phyloP scores from a whole-genome alignment of 2,329 filamentous ascomycete species.

The Fusarium subtropicale region DNA sequence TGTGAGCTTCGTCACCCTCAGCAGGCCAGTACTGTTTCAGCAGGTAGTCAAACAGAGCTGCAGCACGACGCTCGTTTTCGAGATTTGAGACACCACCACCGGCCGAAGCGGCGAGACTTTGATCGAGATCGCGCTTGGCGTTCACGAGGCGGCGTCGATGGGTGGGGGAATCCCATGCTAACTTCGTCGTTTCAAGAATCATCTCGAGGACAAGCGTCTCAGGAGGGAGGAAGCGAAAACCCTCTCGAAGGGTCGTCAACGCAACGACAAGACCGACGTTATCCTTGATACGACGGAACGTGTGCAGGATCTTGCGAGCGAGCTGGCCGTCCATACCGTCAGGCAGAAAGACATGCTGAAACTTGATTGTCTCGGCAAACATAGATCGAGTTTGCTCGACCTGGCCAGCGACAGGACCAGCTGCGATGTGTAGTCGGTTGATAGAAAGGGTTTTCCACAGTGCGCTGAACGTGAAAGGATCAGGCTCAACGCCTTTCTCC shows the following conservation, averaged over 20 bases:
- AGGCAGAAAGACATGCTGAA: conserved; percentile 58
- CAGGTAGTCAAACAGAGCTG: conserved; percentile 58
- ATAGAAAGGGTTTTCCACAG: conserved; percentile 71
- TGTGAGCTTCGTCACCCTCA: conserved; percentile 40
- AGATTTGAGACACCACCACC: conserved; percentile 51
- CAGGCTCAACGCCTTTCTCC: conserved; percentile 65
- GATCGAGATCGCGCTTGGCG: conserved; percentile 58
- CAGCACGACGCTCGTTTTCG: conserved; percentile 51
- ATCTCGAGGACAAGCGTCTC: conserved; percentile 62
- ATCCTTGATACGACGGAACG: conserved; percentile 61
- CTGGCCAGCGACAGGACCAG: conserved; percentile 49
- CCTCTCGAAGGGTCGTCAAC: conserved; percentile 56
- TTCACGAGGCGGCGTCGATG: conserved; percentile 57
- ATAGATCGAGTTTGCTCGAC: conserved; percentile 54
- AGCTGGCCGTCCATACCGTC: conserved; percentile 60
- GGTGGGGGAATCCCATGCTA: conserved; percentile 56
- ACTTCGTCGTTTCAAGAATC: conserved; percentile 57
- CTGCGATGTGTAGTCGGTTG: conserved; percentile 58
- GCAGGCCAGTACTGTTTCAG: conserved; percentile 54
- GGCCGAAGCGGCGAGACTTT: conserved; percentile 49
- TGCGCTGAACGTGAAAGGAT: conserved; percentile 75
- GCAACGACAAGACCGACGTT: conserved; percentile 60
- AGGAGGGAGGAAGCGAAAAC: conserved; percentile 58
- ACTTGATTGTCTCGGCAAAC: conserved; percentile 63
- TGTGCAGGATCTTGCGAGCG: conserved; percentile 62